Conservation (phyloP, 768 basidiomycete genomes). For the Mrakia blollopis region DNA sequence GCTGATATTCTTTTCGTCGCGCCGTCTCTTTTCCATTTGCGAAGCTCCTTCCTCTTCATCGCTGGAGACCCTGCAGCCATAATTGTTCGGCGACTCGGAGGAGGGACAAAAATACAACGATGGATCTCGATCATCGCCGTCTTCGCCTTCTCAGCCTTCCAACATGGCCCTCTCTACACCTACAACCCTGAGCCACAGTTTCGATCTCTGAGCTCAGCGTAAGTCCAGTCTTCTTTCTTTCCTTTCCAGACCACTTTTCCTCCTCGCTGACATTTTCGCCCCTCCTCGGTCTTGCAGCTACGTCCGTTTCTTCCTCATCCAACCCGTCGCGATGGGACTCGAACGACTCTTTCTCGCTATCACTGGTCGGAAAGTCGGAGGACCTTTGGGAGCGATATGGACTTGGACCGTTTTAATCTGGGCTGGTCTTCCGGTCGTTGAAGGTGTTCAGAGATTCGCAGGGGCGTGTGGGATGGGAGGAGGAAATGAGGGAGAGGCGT, state of each 20-base stretch:
- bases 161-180: background rate
- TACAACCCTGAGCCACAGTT: background rate
- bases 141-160: background rate
- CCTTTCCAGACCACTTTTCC: background rate
- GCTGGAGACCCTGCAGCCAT: background rate
- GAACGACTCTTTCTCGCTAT: background rate
- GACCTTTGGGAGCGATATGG: background rate
- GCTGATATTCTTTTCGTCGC: too few species aligned
- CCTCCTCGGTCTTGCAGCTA: background rate
- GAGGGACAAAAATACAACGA: background rate
- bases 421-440: background rate
- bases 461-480: conserved; percentile 1
- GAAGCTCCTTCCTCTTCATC: background rate
- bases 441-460: background rate
- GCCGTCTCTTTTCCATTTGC: background rate
- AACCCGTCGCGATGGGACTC: background rate
- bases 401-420: background rate
- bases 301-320: background rate
- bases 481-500: background rate
- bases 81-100: background rate
- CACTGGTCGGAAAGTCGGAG: background rate
- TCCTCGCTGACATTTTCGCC: background rate
- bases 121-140: background rate
- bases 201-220: background rate
- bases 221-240: background rate